phyloP scores from a whole-genome alignment of 805 yeast genomes.

The Diddensiella transvaalensis region DNA sequence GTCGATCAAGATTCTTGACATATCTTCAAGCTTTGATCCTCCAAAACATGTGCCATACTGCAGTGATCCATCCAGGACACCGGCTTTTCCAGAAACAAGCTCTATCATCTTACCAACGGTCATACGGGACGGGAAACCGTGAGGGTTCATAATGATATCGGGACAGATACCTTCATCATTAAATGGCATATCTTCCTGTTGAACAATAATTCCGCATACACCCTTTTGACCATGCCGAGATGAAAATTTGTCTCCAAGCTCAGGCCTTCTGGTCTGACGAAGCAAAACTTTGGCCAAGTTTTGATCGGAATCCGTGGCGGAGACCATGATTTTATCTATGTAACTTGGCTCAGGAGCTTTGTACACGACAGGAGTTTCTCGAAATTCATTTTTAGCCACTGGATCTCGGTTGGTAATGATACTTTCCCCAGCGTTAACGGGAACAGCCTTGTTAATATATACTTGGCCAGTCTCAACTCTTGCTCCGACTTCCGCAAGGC shows the following conservation, averaged over 20 bases:
- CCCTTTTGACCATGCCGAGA: slow-evolving; percentile 99
- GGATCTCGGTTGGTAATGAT: slow-evolving; percentile 39
- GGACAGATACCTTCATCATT: slow-evolving; percentile 96
- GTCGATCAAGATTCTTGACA: slow-evolving; percentile 85
- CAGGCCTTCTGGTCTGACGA: slow-evolving; percentile 96
- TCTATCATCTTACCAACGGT: slow-evolving; percentile 99
- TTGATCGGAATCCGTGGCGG: slow-evolving; percentile 92
- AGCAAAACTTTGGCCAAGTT: slow-evolving; percentile 87
- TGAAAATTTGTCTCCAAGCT: slow-evolving; percentile 94
- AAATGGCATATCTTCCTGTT: slow-evolving; percentile 98
- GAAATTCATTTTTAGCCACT: slow-evolving; percentile 51
- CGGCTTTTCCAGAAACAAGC: slow-evolving; percentile 94
- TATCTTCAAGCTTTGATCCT: slow-evolving; percentile 92
- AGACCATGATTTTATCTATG: slow-evolving; percentile 96
- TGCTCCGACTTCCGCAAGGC: slow-evolving; percentile 94
- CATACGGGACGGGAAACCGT: slow-evolving; percentile 99
- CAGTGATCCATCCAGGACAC: slow-evolving; percentile 84
- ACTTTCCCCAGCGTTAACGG: slow-evolving; percentile 71
- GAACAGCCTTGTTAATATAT: slow-evolving; percentile 88
- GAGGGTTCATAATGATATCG: slow-evolving; percentile 96
- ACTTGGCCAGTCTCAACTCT: slow-evolving; percentile 88
- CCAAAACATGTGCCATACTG: slow-evolving; percentile 99
- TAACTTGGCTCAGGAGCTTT: slow-evolving; percentile 95
- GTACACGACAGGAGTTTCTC: slow-evolving; percentile 88
- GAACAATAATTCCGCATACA: slow-evolving; percentile 97